Base-by-base conservation (phyloP, 1,284 basidiomycete genomes). In the Cutaneotrichosporon cutaneum region DNA sequence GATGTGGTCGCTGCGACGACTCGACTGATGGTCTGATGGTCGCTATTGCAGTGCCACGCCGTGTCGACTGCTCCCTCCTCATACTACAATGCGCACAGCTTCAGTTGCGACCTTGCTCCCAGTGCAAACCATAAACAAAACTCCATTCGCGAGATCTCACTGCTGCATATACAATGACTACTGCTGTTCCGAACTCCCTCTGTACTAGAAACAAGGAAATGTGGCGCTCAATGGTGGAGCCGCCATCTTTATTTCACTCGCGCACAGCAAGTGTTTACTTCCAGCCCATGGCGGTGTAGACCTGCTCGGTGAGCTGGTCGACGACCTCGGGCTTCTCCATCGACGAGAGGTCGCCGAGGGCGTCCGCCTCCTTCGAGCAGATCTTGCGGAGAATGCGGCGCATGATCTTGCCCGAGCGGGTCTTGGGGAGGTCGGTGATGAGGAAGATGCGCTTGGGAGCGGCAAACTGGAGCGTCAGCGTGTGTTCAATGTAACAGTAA, bases 331-430 rank as follows among this genome's bases (percentile, higher is more conserved):
- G 91, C 67, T 97, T 92, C 16, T 91, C 92, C 56, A 96, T 84
- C 13, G 93, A 94, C 67, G 88, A 91, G 39, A 96, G 83, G 81
- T 99, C 95, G 55, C 91, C 91, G 27, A 99, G 86, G 79, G 93
- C 89, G 80, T 98, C 94, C 22, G 87, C 90, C 77, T 98, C 94
- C 54, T 92, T 90, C 3, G 90, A 89, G 51, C 92, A 89, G 75
- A 98, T 91, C 86, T 99, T 98, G 73, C 95, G 87, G 83, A 97
- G 86, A 65, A 96, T 89, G 58, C 95, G 86, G 60, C 94, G 86
- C 88, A 97, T 94, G 62, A 90, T 89, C 87, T 97, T 98, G 48
- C 95, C 95, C n/a, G 89, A 91, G 56, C 94, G 85, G 52, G 95
- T 99, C 87, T 98, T 98, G 54, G 95, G 95, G 62, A 98, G 82